Conservation (phyloP, 106 monocot genomes). For the Ottelia alismoides region DNA sequence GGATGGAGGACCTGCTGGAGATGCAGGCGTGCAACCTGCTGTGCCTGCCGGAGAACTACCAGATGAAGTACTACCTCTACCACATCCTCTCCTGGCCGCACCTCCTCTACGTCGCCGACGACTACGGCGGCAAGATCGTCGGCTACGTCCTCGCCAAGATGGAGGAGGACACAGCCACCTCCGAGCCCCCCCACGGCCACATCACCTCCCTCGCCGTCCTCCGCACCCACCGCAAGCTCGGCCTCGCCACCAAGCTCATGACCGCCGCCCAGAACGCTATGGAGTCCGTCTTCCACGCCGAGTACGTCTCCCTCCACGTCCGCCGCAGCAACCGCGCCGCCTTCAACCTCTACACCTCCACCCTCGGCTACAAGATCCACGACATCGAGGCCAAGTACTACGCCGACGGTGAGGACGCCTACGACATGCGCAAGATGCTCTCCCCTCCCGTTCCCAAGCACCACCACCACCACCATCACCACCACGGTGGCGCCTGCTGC, state of each 20-base stretch:
- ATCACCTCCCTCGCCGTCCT: slow-evolving; percentile 73
- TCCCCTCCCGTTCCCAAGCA: slow-evolving; percentile 13
- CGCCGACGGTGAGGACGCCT: slow-evolving; percentile 73
- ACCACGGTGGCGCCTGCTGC: slow-evolving; percentile 19
- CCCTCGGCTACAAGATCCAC: slow-evolving; percentile 51
- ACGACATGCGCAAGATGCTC: slow-evolving; percentile 62
- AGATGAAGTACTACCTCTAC: slow-evolving; percentile 80
- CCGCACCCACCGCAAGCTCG: slow-evolving; percentile 64
- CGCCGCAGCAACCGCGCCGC: slow-evolving; percentile 62
- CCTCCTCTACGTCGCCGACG: slow-evolving; percentile 66
- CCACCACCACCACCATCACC: slow-evolving; percentile 28
- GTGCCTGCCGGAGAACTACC: slow-evolving; percentile 74
- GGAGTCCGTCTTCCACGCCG: slow-evolving; percentile 48
- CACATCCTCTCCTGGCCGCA: slow-evolving; percentile 81
- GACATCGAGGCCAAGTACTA: slow-evolving; percentile 73
- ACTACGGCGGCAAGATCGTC: slow-evolving; percentile 58
- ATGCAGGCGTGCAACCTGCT: slow-evolving; percentile 78
- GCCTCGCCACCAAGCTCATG: slow-evolving; percentile 72
- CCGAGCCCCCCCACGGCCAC: slow-evolving; percentile 46
- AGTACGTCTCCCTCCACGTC: slow-evolving; percentile 73
- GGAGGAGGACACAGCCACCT: slow-evolving; percentile 42
- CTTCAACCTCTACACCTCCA: slow-evolving; percentile 54
- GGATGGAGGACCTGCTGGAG: slow-evolving; percentile 58
- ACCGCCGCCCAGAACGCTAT: slow-evolving; percentile 67
- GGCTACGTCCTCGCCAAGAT: slow-evolving; percentile 69